Evolutionary conservation across 257 asterid genomes (phyloP), one percentile per base, ranked within the genome.

Genomic region (Petunia secreta): DNA sequence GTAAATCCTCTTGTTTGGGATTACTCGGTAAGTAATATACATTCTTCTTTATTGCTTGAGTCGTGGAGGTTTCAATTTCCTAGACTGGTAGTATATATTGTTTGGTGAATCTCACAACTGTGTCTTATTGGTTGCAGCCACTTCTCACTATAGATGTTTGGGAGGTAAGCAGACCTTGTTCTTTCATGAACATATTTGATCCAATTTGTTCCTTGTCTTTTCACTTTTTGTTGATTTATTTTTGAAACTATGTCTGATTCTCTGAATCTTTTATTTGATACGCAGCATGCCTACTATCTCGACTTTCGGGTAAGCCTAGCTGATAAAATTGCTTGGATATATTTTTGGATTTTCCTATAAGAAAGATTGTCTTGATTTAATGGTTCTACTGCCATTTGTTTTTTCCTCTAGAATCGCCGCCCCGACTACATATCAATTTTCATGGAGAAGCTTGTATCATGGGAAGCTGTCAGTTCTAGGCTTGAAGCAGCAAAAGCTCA

Each of bases 1-100:
- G 85, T 95, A 55, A 95, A 93, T 83, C 99, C 99, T 79, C 97
- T 95, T 48, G 91, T 95, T 66, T 95, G 97, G 97, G 97, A 95
- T 86, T 92, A 95, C 87, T 88, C 88, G 16, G 98, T 95, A 82
- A 92, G 97, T 89, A 59, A 50, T 46, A 53, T 14, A 15, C 37
- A 4, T 58, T 15, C 75, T 50, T 68, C 63, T 53, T 65, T 6
- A 2, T 55, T 79, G 79, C 38, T 38, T 78, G 7, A 62, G 62
- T 43, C 53, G 13, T 0, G 3, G 57, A 15, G 2, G 46, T 46
- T 46, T 46, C 41, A 4, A 69, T 0, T 69, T 69, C 57, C 41
- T 69, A 46, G 58, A 1, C 0, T 46, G 41, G 16, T 69, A 69
- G 16, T 69, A 44, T 8, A 0, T 44, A 46, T 2, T 7, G 46